phyloP scores from a whole-genome alignment of 768 basidiomycete genomes.

The Galerina marginata region DNA sequence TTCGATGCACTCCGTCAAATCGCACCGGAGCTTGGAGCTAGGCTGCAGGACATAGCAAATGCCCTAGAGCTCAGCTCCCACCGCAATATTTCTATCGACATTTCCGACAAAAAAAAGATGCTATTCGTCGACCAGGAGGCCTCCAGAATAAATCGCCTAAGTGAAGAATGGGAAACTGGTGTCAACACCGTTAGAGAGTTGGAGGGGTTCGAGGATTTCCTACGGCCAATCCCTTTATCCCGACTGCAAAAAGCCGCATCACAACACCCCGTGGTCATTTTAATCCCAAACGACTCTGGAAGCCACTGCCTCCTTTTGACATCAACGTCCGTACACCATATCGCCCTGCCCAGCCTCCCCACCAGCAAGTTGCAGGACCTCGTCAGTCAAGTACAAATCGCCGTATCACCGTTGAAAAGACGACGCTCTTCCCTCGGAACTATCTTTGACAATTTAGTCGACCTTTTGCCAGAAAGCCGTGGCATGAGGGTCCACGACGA shows the following conservation, averaged over 20 bases:
- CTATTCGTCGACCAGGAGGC: constrained; percentile 10
- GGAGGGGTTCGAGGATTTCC: constrained; percentile 16
- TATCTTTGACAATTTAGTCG: no score
- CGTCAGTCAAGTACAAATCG: no score
- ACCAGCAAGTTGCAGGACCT: no score
- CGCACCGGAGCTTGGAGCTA: constrained; percentile 7
- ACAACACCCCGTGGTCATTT: constrained; percentile 6
- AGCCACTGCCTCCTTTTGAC: constrained; percentile 17
- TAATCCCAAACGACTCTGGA: constrained; percentile 5
- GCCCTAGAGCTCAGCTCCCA: constrained; percentile 12
- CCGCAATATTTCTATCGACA: not conserved
- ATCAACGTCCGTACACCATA: not conserved
- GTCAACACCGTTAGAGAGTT: constrained; percentile 7
- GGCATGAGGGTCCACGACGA: no score
- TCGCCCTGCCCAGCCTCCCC: no score
- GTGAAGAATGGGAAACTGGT: constrained; percentile 7
- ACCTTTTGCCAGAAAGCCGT: no score
- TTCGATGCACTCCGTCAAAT: constrained; percentile 10
- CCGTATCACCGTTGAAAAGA: no score
- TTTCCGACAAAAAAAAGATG: constrained; percentile 2
- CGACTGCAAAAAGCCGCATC: constrained; percentile 4
- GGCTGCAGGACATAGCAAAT: not conserved
- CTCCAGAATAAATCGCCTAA: constrained; percentile 1
- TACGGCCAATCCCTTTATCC: constrained; percentile 5
- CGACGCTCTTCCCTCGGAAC: no score